phyloP scores from a whole-genome alignment of 208 protist species.

The Trypanosoma scelopori region DNA sequence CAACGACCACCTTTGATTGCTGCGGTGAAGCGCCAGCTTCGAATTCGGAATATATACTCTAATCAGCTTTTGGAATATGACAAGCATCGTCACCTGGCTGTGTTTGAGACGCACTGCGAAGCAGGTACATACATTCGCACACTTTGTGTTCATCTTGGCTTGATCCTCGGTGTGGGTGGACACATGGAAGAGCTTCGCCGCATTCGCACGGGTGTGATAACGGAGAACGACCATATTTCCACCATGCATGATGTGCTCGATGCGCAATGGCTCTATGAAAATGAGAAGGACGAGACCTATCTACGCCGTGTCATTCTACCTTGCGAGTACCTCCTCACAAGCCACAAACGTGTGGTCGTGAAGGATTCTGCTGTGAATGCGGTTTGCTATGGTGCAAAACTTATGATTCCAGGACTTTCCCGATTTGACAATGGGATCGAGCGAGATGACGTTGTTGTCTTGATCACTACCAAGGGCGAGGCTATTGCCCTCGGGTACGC shows the following conservation, averaged over 20 bases:
- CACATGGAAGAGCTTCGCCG: slow-evolving; percentile 99
- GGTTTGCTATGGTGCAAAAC: slow-evolving; percentile 99
- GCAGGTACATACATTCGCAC: slow-evolving; percentile 99
- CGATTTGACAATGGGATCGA: slow-evolving; percentile 97
- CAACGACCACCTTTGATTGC: slow-evolving; percentile 99
- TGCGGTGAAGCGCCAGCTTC: slow-evolving; percentile 97
- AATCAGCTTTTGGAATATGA: slow-evolving; percentile 99
- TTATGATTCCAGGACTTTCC: slow-evolving; percentile 99
- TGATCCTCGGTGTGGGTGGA: slow-evolving; percentile 97
- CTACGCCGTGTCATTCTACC: slow-evolving; percentile 97
- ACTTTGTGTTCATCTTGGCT: slow-evolving; percentile 99
- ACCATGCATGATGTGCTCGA: slow-evolving; percentile 99
- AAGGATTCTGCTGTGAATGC: slow-evolving; percentile 99
- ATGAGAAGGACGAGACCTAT: slow-evolving; percentile 97
- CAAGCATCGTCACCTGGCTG: slow-evolving; percentile 94
- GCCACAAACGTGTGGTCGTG: slow-evolving; percentile 99
- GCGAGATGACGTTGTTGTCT: slow-evolving; percentile 95
- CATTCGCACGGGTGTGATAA: slow-evolving; percentile 96
- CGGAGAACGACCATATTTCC: slow-evolving; percentile 95
- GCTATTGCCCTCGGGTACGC: slow-evolving; percentile 98
- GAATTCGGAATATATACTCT: slow-evolving; percentile 99
- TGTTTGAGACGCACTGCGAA: slow-evolving; percentile 99
- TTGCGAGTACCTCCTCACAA: slow-evolving; percentile 97
- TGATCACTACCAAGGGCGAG: slow-evolving; percentile 99
- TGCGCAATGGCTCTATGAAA: slow-evolving; percentile 98